These are phyloP conservation scores for Coccomyxa sp. DNA, from an alignment of 139 green algal species.

Conservation along the genomic window DNA sequence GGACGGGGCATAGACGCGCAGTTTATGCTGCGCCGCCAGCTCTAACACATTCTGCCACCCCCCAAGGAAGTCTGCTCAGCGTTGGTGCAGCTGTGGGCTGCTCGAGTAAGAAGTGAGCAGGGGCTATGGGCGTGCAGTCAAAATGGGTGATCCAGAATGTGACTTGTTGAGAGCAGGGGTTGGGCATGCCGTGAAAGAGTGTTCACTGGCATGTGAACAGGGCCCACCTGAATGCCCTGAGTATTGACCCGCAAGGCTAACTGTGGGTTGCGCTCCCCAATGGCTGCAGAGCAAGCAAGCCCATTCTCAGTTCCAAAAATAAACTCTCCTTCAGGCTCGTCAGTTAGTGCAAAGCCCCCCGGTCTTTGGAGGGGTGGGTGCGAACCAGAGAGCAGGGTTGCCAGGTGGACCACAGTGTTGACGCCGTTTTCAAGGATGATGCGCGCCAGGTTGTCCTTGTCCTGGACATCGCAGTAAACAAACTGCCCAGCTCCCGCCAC, in stretches of 20 bases:
- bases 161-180: too few species aligned
- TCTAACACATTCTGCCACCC: conserved; percentile 38
- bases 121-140: too few species aligned
- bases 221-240: conserved; percentile 35
- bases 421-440: conserved; percentile 53
- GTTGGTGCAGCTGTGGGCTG: too few species aligned
- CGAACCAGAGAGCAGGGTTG: conserved; percentile 38
- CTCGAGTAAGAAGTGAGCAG: too few species aligned
- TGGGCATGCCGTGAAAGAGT: too few species aligned
- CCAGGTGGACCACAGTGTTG: conserved; percentile 48
- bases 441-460: conserved; percentile 45
- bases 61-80: background rate
- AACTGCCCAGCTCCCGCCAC: conserved; percentile 28
- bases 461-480: conserved; percentile 26
- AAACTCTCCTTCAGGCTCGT: background rate
- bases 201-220: too few species aligned
- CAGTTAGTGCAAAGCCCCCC: background rate
- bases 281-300: conserved; percentile 21
- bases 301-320: background rate
- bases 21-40: conserved; percentile 29
- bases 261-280: conserved; percentile 62
- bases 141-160: too few species aligned
- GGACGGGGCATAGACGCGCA: conserved; percentile 50
- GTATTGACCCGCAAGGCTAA: conserved; percentile 61
- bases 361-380: background rate